Base-by-base conservation (phyloP, 257 asterid genomes). In the Fraxinus anomala region DNA sequence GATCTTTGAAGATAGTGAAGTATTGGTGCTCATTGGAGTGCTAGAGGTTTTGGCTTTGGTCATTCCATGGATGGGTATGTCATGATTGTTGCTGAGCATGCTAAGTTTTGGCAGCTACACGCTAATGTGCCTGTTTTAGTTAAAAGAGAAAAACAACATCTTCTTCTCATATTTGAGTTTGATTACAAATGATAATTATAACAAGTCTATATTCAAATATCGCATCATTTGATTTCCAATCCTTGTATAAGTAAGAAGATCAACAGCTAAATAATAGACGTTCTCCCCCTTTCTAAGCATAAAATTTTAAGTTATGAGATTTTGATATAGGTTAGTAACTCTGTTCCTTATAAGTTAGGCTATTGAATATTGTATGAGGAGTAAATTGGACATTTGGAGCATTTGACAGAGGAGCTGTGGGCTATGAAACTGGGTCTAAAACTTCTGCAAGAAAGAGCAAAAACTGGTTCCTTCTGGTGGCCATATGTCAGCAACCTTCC, bases 341-440 rank as follows among this genome's bases (percentile, higher is more conserved):
- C 42, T 70, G 72, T 74, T 85, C 82, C 79, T 84, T 76, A 79
- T 47, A 84, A 87, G 91, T 78, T 92, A 89, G 97, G 94, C 85
- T 84, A 84, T 88, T 89, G 89, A 89, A 82, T 89, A 87, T 89
- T 86, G 91, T 89, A 80, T 85, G 84, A 80, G 92, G 86, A 93
- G 94, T 91, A 88, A 94, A 89, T 81, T 89, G 90, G 92, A 86
- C 84, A 88, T 83, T 89, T 89, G 93, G 91, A 92, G 97, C 91
- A 91, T 94, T 94, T 91, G 96, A 84, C 99, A 95, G 98, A 91
- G 89, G 98, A 96, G 85, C 89, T 93, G 61, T 93, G 98, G 98
- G 92, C 98, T 40, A 92, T 93, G 98, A 93, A 89, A 83, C 76
- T 96, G 91, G 98, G 99, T 33, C 79, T 96, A 80, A 92, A 87